Percentiles rank a stretch among this genome's conserved stretches.
These are phyloP conservation scores for Podaxis pistillaris DNA, from an alignment of 768 basidiomycete genomes.

Conservation along the genomic window DNA sequence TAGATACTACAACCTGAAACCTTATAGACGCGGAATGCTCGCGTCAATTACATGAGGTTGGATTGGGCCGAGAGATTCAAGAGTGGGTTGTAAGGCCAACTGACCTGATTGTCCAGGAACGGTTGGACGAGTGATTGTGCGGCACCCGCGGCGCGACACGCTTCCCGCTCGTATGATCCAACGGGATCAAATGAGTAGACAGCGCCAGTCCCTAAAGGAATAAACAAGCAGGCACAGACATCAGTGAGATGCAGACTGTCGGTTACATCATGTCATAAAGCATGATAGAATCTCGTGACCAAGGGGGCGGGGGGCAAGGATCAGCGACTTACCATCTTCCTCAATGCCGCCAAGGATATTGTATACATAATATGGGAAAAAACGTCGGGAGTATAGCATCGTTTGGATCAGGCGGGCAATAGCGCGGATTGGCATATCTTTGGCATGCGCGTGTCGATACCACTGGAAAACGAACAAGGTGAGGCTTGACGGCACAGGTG, in stretches of 20 bases:
- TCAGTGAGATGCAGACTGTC: constrained; percentile 16
- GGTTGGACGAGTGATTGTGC: constrained; percentile 95
- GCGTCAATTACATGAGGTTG: constrained; percentile 6
- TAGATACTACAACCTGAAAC: constrained; percentile 18
- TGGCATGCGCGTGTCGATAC: constrained; percentile 96
- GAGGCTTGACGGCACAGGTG: constrained; percentile 5
- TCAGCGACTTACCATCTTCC: constrained; percentile 75
- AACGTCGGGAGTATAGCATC: constrained; percentile 93
- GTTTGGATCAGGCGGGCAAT: constrained; percentile 99
- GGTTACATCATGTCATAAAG: not conserved
- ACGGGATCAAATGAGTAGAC: constrained; percentile 99
- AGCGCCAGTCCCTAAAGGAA: constrained; percentile 77
- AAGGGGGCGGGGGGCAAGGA: constrained; percentile 18
- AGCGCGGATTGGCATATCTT: constrained; percentile 94
- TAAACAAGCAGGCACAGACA: constrained; percentile 19
- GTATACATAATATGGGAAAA: constrained; percentile 99
- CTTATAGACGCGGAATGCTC: constrained; percentile 8
- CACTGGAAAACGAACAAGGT: constrained; percentile 51
- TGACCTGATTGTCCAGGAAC: constrained; percentile 96
- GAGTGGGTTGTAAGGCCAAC: constrained; percentile 30
- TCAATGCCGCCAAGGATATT: constrained; percentile 96
- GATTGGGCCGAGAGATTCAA: constrained; percentile 19
- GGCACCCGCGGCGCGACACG: constrained; percentile 94
- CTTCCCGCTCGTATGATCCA: constrained; percentile 96
- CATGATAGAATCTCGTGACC: constrained; percentile 9